A percentile compares a stretch with the other conserved stretches of the same genome.
Conservation (phyloP, 768 basidiomycete species). For the Pleurotus salmoneostramineus region DNA sequence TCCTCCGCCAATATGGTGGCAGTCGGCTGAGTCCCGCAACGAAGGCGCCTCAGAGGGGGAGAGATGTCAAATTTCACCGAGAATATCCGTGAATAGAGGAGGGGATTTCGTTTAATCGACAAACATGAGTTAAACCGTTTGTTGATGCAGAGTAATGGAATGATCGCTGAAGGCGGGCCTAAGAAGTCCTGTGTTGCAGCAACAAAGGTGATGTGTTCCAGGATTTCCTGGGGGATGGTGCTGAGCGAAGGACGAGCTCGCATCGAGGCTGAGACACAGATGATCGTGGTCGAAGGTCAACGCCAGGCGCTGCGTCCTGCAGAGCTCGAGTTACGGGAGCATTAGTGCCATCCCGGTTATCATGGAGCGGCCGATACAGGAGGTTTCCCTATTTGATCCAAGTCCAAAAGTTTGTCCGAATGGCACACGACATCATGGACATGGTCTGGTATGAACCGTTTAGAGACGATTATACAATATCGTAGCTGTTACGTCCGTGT, state of each 20-base stretch:
- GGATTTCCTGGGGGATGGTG: slow-evolving; percentile 68
- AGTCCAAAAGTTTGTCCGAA: no score
- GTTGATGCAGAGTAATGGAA: slow-evolving; percentile 52
- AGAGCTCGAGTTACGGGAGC: no score
- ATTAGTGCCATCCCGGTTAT: no score
- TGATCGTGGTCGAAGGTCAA: no score
- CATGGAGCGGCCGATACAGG: no score
- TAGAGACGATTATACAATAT: no score
- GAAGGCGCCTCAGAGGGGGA: slow-evolving; percentile 47
- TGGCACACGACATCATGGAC: no score
- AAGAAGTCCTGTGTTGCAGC: slow-evolving; percentile 45
- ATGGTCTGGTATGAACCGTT: no score
- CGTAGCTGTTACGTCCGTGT: no score
- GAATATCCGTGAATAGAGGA: slow-evolving; percentile 73
- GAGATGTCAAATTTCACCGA: slow-evolving; percentile 59
- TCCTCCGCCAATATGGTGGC: slow-evolving; percentile 54
- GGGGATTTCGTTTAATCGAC: slow-evolving; percentile 51
- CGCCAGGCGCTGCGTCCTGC: no score
- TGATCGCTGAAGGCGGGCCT: slow-evolving; percentile 59
- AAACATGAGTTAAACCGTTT: slow-evolving; percentile 44
- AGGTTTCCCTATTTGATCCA: no score
- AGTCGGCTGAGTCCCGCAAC: slow-evolving; percentile 26
- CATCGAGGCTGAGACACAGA: slow-evolving; percentile 14
- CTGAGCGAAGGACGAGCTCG: slow-evolving; percentile 29
- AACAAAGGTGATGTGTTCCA: slow-evolving; percentile 75